phyloP scores from a whole-genome alignment of 306 rosid genomes.

The Crataegus laevigata region DNA sequence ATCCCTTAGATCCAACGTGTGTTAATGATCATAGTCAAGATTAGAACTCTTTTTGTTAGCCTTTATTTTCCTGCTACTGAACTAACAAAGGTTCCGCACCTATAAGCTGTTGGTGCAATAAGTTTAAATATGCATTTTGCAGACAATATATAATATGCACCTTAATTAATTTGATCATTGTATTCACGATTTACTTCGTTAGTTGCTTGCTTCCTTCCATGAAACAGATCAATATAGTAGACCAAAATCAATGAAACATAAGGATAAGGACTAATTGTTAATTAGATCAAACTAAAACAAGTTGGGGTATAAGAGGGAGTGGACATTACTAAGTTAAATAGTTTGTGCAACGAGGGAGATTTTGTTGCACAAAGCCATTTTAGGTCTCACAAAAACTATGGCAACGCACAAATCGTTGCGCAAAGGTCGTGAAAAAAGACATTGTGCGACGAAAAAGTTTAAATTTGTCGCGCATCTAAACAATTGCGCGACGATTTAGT shows the following conservation, averaged over 20 bases:
- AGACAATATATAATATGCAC: neutral
- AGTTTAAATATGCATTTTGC: neutral
- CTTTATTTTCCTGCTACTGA: neutral
- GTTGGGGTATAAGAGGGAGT: no score
- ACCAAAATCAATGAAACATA: neutral
- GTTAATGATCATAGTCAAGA: neutral
- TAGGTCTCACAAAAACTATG: no score
- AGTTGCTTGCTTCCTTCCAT: neutral
- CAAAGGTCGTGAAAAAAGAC: no score
- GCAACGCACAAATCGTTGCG: no score
- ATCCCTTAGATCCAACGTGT: conserved; percentile 10
- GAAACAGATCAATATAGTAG: neutral
- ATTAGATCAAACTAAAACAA: no score
- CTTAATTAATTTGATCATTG: neutral
- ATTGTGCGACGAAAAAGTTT: no score
- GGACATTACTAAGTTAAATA: no score
- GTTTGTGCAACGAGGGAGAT: no score
- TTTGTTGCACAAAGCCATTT: no score
- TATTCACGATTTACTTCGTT: neutral
- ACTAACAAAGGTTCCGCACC: neutral
- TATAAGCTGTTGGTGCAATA: neutral
- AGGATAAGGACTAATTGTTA: no score
- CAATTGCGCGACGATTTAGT: no score
- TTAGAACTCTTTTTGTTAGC: neutral
- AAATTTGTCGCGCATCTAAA: no score